phyloP scores from a whole-genome alignment of 805 yeast genomes.

The Metschnikowia bowlesiae region DNA sequence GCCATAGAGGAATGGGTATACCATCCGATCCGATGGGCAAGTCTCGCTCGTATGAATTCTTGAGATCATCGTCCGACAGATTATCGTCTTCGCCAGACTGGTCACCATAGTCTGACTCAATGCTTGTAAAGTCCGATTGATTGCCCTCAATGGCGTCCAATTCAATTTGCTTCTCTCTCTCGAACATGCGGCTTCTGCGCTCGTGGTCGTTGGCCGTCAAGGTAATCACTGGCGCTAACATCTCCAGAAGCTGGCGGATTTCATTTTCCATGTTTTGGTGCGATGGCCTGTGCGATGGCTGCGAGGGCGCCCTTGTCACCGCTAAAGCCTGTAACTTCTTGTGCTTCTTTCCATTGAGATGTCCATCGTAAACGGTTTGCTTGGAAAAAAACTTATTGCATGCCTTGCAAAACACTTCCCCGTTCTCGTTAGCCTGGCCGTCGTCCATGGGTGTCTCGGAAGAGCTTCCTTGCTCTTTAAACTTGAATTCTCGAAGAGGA shows the following conservation, averaged over 20 bases:
- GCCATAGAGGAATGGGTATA: conserved; percentile 88
- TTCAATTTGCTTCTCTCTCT: conserved; percentile 60
- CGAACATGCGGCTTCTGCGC: conserved; percentile 64
- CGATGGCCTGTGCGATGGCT: not conserved
- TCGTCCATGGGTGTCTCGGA: not conserved
- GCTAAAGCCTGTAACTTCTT: conserved; percentile 36
- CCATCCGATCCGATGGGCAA: conserved; percentile 87
- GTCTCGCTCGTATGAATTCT: conserved; percentile 44
- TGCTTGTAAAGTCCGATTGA: conserved; percentile 36
- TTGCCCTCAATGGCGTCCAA: conserved; percentile 37
- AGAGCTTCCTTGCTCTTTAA: not conserved
- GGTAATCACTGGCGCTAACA: conserved; percentile 36
- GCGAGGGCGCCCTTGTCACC: not conserved
- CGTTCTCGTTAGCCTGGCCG: conserved; percentile 16
- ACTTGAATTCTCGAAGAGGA: conserved; percentile 11
- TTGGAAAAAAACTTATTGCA: conserved; percentile 66
- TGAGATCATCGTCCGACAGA: conserved; percentile 26
- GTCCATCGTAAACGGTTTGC: conserved; percentile 60
- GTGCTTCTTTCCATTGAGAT: conserved; percentile 74
- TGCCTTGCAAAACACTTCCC: conserved; percentile 49
- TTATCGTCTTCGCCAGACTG: not conserved
- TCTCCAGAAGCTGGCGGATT: not conserved
- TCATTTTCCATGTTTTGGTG: not conserved
- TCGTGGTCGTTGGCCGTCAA: conserved; percentile 60
- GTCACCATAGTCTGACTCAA: conserved; percentile 21